phyloP scores from a whole-genome alignment of 2,329 filamentous ascomycete genomes.

The Alternaria hordeiaustralica region DNA sequence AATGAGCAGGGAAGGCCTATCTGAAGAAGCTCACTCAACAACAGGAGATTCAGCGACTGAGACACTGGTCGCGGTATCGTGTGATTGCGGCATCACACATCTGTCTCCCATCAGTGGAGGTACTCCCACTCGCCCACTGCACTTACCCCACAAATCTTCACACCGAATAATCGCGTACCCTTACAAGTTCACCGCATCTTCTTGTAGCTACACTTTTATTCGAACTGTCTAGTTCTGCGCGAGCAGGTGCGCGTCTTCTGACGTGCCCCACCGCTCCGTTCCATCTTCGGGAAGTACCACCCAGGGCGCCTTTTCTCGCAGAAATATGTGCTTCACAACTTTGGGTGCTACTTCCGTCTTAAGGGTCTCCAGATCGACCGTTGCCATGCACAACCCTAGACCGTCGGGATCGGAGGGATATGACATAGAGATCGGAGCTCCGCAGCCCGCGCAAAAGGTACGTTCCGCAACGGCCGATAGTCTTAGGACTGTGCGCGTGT shows the following conservation, averaged over 20 bases:
- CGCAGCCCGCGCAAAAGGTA: conserved; percentile 55
- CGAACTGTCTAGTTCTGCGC: background rate
- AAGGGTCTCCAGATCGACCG: conserved; percentile 52
- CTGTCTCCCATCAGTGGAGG: background rate
- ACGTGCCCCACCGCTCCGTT: conserved; percentile 30
- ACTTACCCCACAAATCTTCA: background rate
- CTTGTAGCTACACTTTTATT: background rate
- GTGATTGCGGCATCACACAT: background rate
- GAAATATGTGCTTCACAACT: conserved; percentile 53
- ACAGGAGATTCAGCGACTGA: background rate
- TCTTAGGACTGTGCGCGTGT: conserved; percentile 40
- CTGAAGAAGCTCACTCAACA: background rate
- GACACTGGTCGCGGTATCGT: background rate
- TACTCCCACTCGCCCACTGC: background rate
- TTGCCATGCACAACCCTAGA: conserved; percentile 49
- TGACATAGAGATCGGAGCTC: conserved; percentile 55
- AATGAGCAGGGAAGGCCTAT: background rate
- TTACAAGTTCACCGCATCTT: background rate
- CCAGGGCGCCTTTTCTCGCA: conserved; percentile 50
- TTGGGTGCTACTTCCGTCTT: conserved; percentile 35
- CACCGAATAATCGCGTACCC: conserved; percentile 1
- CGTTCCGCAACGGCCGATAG: conserved; percentile 53
- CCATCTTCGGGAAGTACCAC: conserved; percentile 37
- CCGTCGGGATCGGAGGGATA: conserved; percentile 43
- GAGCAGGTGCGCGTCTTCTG: conserved; percentile 25